Conservation (phyloP, 2,329 filamentous ascomycete species). For the Aspergillus fijiensis region DNA sequence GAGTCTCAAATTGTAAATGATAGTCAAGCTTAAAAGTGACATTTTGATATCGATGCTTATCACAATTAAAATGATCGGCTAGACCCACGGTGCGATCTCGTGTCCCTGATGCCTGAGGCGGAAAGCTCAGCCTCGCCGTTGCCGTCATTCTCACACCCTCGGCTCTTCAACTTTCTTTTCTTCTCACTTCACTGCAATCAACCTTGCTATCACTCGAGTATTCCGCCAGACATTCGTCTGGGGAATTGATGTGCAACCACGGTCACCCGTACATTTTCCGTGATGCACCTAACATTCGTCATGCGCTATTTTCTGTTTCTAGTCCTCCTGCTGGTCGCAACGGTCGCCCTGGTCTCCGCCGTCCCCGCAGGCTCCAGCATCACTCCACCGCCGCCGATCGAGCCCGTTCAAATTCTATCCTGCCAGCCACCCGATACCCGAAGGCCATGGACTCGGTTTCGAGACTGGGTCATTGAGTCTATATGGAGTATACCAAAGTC, state of each 20-base stretch:
- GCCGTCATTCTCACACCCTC: neutral
- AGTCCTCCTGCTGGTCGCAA: slow-evolving; percentile 20
- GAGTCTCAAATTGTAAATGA: too few species aligned
- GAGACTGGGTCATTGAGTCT: slow-evolving; percentile 45
- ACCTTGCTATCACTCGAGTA: neutral
- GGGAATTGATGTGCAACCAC: neutral
- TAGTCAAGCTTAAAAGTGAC: too few species aligned
- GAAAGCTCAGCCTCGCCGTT: neutral
- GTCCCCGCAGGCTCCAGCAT: slow-evolving; percentile 40
- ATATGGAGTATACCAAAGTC: slow-evolving; percentile 43
- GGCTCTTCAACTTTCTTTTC: slow-evolving; percentile 1
- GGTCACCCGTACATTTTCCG: neutral
- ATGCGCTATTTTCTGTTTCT: slow-evolving; percentile 20
- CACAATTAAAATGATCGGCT: neutral
- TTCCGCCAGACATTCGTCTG: neutral
- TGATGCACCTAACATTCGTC: neutral
- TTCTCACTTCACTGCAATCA: neutral
- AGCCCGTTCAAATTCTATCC: slow-evolving; percentile 29
- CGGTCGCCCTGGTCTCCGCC: slow-evolving; percentile 25
- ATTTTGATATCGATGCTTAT: too few species aligned
- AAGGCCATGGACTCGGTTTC: slow-evolving; percentile 40
- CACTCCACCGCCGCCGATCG: slow-evolving; percentile 32
- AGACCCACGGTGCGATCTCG: neutral
- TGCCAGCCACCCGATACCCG: slow-evolving; percentile 29
- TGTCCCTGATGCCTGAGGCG: slow-evolving; percentile 1